These are phyloP conservation scores for Zasmidium cellare DNA, from an alignment of 2,329 filamentous ascomycete species.

Conservation along the genomic window DNA sequence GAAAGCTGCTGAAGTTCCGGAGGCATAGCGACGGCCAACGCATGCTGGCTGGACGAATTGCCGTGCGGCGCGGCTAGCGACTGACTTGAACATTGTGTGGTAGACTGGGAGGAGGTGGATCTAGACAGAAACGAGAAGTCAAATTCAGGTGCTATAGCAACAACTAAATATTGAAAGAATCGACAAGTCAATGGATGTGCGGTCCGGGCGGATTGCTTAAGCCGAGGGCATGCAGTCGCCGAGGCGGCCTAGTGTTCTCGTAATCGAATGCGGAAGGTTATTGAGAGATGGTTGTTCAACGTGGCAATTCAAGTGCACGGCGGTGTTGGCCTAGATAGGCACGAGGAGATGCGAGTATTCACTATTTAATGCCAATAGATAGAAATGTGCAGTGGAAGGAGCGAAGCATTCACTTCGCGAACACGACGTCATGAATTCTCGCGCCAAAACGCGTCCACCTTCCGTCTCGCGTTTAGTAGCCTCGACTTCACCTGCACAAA, in stretches of 20 bases:
- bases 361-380: not conserved
- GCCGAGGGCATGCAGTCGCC: not conserved
- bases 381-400: not conserved
- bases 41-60: slow-evolving; percentile 30
- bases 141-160: not conserved
- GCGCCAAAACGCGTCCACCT: not conserved
- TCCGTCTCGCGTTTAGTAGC: not conserved
- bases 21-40: slow-evolving; percentile 40
- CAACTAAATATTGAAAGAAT: not conserved
- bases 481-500: slow-evolving; percentile 1
- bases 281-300: not conserved
- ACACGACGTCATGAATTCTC: not conserved
- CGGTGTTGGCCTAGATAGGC: no score
- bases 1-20: slow-evolving; percentile 56
- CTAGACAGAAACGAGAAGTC: not conserved
- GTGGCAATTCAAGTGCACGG: not conserved
- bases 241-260: not conserved
- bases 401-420: not conserved
- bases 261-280: slow-evolving; percentile 6
- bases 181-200: slow-evolving; percentile 4
- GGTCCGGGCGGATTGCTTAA: not conserved
- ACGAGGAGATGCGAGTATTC: not conserved
- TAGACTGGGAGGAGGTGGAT: not conserved
- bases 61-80: slow-evolving; percentile 43
- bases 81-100: slow-evolving; percentile 47